phyloP scores from a whole-genome alignment of 768 basidiomycete genomes.

The Trametes cubensis region DNA sequence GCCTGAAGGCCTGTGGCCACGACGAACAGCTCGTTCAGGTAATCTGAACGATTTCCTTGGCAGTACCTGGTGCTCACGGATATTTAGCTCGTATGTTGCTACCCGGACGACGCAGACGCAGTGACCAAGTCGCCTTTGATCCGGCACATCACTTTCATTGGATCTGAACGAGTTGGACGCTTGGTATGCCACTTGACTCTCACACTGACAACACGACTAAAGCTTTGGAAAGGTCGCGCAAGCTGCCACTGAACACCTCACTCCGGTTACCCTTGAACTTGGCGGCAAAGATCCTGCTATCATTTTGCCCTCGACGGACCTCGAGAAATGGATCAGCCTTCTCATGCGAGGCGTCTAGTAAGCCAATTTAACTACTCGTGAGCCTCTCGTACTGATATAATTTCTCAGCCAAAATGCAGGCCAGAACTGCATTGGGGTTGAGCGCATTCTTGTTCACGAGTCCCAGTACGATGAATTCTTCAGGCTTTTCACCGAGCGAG shows the following conservation, averaged over 20 bases:
- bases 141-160: constrained; percentile 95
- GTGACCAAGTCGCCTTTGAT: constrained; percentile 79
- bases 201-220: constrained; percentile 19
- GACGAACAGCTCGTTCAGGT: constrained; percentile 88
- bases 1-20: constrained; percentile 81
- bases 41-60: constrained; percentile 16
- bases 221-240: constrained; percentile 64
- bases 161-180: constrained; percentile 77
- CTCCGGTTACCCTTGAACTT: constrained; percentile 90
- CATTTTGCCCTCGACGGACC: constrained; percentile 82
- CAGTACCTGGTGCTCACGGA: not conserved
- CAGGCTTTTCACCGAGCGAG: constrained; percentile 62
- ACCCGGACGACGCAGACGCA: constrained; percentile 82
- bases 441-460: constrained; percentile 85
- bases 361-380: constrained; percentile 35
- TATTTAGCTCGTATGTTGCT: constrained; percentile 76
- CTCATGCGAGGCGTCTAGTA: constrained; percentile 94
- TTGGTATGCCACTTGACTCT: constrained; percentile 46
- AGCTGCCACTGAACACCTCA: constrained; percentile 84
- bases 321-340: constrained; percentile 75
- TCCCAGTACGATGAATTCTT: constrained; percentile 78
- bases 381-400: not conserved
- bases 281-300: constrained; percentile 95
- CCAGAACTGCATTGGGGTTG: constrained; percentile 97
- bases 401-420: constrained; percentile 80